Base-by-base conservation (phyloP, 2,329 filamentous ascomycete species). In the Penicillium sp. region DNA sequence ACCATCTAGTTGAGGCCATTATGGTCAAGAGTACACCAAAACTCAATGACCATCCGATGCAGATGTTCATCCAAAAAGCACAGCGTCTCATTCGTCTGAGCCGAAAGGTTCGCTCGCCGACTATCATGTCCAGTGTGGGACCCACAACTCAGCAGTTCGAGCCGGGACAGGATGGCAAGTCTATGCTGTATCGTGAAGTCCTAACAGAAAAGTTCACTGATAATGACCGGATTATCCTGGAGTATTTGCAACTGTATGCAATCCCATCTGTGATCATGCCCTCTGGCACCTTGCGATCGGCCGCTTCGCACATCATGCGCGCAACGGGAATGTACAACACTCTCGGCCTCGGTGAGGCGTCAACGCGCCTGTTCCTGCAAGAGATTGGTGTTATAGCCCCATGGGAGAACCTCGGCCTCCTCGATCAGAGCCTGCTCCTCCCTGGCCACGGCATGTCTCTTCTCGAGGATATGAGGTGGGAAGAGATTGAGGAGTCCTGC, bases 371-470 rank as follows among this genome's bases (percentile, higher is more conserved):
- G 14, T 79, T 86, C 46, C 63, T 87, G 25, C 82, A 86, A 60
- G 84, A 87, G 58, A 69, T 86, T 20, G 84, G 84, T 2, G 79
- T 82, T 0, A 67, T 85, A n/a, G 64, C 78, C 8, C 83, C 84
- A 0, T 82, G 79, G 72, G 79, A 82, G 56, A 83, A 84, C 54
- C 68, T 77, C 14, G 63, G 73, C 14, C 65, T 80, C 0, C 78
- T 81, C 41, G 76, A 82, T 46, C 76, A 77, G 51, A 73, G 76
- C 48, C 66, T 85, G 11, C 72, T 78, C 56, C 73, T 85, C 18
- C 82, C 82, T 5, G 69, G 71, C 6, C 69, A 76, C 52, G 65
- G 66, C 0, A 56, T 69, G 35, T 70, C 67, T 4, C 57, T 57
- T 20, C 39, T 48, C 2, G 62, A 65, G 20, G 73, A 74, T 44